Base-by-base conservation (phyloP, 2,329 filamentous ascomycete genomes). In the Fusarium armeniacum region DNA sequence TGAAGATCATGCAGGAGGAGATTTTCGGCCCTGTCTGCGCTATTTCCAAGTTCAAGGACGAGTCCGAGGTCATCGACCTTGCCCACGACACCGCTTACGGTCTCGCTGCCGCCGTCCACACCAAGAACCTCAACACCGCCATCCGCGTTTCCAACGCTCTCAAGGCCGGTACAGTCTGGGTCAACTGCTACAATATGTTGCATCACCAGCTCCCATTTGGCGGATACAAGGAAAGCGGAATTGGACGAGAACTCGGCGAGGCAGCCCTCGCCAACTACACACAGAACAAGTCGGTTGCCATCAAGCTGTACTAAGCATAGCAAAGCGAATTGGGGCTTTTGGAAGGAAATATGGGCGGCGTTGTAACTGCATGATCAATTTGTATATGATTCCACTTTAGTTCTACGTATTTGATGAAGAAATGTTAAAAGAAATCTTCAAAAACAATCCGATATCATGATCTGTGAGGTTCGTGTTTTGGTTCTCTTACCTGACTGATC, bases 1-100 rank as follows among this genome's bases (percentile, higher is more conserved):
- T 96, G 92, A 94, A 93, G 88, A 96, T 97, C 77, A 90, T 94
- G 83, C 88, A 93, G 81, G 93, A 97, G 83, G 93, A 97, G 84
- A 96, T 97, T 79, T 97, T 97, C 79, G 93, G 93, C 70, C 93
- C 93, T 62, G 93, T 97, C 70, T 92, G 90, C 83, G 87, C 91
- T 75, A 90, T 97, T 74, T 87, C 91, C 83, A 97, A 95, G 85
- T 97, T 97, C 87, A 91, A 90, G 84, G 89, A 86, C 73, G 90
- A 93, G 83, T 91, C 90, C 40, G 93, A 97, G 59, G 92, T 89
- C 68, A 89, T 97, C 81, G 83, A 85, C 72, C 82, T 92, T 55
- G 92, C 87, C 72, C 96, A 97, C 86, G 84, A 89, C 82, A 90
- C 88, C 76, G 88, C 82, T 71, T 97, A 95, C 83, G 93, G 93